Conservation (phyloP, 768 basidiomycete species). For the Boletus bicolor region DNA sequence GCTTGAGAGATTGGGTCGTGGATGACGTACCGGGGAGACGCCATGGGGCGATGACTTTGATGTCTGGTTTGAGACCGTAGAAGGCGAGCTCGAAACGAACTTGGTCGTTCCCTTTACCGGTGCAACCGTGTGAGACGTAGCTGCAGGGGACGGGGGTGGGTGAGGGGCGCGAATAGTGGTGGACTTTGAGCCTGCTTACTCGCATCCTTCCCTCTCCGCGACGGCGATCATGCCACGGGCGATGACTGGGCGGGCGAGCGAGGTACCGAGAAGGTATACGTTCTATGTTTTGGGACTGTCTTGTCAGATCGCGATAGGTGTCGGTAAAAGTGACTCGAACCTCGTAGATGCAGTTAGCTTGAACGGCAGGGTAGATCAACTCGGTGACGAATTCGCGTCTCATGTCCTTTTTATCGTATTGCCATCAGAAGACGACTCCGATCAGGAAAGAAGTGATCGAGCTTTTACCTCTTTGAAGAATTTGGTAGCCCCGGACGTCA, state of each 20-base stretch:
- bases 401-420: conserved; percentile 60
- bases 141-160: conserved; percentile 36
- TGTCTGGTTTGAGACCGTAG: conserved; percentile 96
- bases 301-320: not conserved
- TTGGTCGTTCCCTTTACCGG: conserved; percentile 99
- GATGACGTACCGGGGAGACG: conserved; percentile 71
- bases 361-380: conserved; percentile 96
- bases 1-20: not conserved
- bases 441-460: not conserved
- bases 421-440: not conserved
- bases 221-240: conserved; percentile 97
- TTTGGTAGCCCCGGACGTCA: conserved; percentile 90
- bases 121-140: conserved; percentile 97
- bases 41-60: conserved; percentile 99
- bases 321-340: conserved; percentile 35
- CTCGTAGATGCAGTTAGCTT: conserved; percentile 99
- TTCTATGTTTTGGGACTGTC: conserved; percentile 45
- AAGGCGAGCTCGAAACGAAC: conserved; percentile 99
- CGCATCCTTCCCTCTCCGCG: conserved; percentile 90
- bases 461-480: conserved; percentile 79
- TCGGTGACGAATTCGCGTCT: conserved; percentile 94
- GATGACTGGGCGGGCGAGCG: conserved; percentile 96
- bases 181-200: conserved; percentile 51
- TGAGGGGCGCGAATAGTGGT: not conserved
- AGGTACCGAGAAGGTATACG: conserved; percentile 96